phyloP scores from a whole-genome alignment of 768 basidiomycete species.

The Lentinula raphanica region DNA sequence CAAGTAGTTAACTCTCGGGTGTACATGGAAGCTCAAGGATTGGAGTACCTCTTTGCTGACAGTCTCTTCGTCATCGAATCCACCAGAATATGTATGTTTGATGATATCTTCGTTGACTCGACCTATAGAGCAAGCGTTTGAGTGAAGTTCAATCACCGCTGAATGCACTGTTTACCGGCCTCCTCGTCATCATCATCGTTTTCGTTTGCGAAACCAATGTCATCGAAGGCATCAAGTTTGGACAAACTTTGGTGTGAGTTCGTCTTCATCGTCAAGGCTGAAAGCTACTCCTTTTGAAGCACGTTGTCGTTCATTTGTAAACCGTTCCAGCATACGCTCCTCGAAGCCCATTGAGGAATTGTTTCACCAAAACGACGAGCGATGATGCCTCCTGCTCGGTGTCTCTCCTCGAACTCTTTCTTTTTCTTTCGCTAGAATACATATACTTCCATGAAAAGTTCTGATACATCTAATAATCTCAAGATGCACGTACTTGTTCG shows the following conservation, averaged over 20 bases:
- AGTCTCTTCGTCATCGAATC: slow-evolving; percentile 69
- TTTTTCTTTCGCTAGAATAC: slow-evolving; percentile 79
- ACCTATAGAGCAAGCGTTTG: slow-evolving; percentile 33
- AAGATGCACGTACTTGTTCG: slow-evolving; percentile 60
- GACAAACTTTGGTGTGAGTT: slow-evolving; percentile 86
- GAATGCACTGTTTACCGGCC: slow-evolving; percentile 27
- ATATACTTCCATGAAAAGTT: not conserved
- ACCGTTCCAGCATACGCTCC: slow-evolving; percentile 95
- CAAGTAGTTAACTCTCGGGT: not conserved
- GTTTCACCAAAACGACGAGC: slow-evolving; percentile 96
- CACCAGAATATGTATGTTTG: slow-evolving; percentile 74
- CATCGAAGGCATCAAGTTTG: slow-evolving; percentile 71
- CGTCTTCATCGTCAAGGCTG: slow-evolving; percentile 89
- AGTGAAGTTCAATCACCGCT: not conserved
- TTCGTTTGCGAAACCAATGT: slow-evolving; percentile 50
- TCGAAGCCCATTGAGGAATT: slow-evolving; percentile 90
- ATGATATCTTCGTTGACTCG: slow-evolving; percentile 68
- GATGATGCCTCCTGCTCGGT: slow-evolving; percentile 80
- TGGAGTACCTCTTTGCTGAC: slow-evolving; percentile 40
- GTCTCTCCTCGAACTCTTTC: slow-evolving; percentile 80
- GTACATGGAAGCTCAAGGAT: not conserved
- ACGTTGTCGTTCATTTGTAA: slow-evolving; percentile 84
- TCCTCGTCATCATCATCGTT: slow-evolving; percentile 52
- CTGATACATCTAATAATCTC: slow-evolving; percentile 3
- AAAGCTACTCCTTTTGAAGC: slow-evolving; percentile 71